These are phyloP conservation scores for Candida silvicultrix DNA, from an alignment of 805 yeast genomes.

Conservation along the genomic window DNA sequence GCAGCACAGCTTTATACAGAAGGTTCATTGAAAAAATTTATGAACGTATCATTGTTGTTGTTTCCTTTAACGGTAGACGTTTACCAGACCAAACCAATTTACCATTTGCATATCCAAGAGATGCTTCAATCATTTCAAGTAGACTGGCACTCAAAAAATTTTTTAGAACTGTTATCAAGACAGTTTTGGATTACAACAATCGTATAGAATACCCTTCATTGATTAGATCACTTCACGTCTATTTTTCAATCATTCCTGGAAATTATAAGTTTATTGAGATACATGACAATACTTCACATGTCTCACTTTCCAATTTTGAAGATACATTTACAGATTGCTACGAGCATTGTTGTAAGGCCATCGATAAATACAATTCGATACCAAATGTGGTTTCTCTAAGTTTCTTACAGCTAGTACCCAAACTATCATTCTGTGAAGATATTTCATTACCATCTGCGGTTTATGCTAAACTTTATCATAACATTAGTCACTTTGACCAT, in stretches of 20 bases:
- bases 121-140: background rate
- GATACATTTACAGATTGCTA: background rate
- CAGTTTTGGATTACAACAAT: background rate
- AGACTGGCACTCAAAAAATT: slow-evolving; percentile 1
- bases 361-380: background rate
- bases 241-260: background rate
- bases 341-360: background rate
- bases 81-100: background rate
- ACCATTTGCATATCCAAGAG: background rate
- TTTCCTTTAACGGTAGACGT: background rate
- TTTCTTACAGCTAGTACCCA: background rate
- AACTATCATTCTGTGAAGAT: background rate
- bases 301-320: background rate
- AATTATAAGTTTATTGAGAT: background rate
- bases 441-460: background rate
- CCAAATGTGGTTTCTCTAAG: background rate
- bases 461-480: background rate
- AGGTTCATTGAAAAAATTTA: background rate
- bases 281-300: background rate
- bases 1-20: background rate
- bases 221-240: background rate
- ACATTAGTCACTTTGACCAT: slow-evolving; percentile 1
- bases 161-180: slow-evolving; percentile 1
- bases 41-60: background rate
- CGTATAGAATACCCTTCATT: background rate